phyloP scores from a whole-genome alignment of 805 yeast species.

The Dipodascus albidus region DNA sequence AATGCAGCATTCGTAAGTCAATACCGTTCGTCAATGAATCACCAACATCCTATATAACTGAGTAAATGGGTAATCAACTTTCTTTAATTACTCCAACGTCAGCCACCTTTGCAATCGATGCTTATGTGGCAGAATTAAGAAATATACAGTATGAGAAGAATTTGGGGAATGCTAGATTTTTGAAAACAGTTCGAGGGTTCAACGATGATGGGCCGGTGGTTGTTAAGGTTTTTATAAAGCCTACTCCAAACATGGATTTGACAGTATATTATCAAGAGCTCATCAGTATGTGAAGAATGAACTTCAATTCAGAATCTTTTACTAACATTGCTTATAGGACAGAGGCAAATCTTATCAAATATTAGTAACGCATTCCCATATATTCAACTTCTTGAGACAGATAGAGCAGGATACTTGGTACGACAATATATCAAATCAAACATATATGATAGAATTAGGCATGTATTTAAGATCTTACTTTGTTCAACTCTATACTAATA shows the following conservation, averaged over 20 bases:
- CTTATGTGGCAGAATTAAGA: slow-evolving; percentile 73
- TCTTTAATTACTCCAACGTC: slow-evolving; percentile 84
- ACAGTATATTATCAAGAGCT: slow-evolving; percentile 13
- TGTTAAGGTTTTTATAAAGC: slow-evolving; percentile 76
- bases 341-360: slow-evolving; percentile 32
- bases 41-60: not conserved
- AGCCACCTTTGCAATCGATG: slow-evolving; percentile 82
- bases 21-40: not conserved
- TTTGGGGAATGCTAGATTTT: slow-evolving; percentile 69
- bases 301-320: slow-evolving; percentile 12
- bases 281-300: slow-evolving; percentile 12
- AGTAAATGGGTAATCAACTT: slow-evolving; percentile 71
- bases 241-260: slow-evolving; percentile 29
- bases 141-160: slow-evolving; percentile 66
- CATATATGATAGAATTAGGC: slow-evolving; percentile 68
- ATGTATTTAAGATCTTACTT: not conserved
- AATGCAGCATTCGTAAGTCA: too few relatives aligned
- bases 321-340: slow-evolving; percentile 14
- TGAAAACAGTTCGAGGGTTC: slow-evolving; percentile 74
- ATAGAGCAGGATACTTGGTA: slow-evolving; percentile 81
- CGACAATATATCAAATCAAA: slow-evolving; percentile 72
- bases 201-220: slow-evolving; percentile 64
- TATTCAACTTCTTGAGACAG: slow-evolving; percentile 68
- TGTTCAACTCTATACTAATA: not conserved
- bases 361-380: slow-evolving; percentile 61